These are phyloP conservation scores for Chalciporus sphaerocephalus DNA, from an alignment of 768 basidiomycete species.

Conservation along the genomic window DNA sequence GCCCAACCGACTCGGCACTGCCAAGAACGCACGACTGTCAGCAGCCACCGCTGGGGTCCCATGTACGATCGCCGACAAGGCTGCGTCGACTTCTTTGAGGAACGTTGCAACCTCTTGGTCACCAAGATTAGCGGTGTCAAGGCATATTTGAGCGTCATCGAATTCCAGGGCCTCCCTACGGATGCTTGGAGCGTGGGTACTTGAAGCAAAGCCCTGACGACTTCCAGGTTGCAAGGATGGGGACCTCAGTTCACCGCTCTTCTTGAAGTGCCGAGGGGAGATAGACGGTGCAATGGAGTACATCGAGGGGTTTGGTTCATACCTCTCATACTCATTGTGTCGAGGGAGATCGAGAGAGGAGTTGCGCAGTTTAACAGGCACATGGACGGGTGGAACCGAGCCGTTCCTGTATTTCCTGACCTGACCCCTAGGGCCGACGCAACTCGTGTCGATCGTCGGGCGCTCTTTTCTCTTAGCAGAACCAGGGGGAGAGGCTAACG, in stretches of 20 bases:
- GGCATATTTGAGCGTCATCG: conserved; percentile 30
- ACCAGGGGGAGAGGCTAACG: conserved; percentile 11
- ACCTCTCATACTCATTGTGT: conserved; percentile 19
- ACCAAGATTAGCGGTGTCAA: conserved; percentile 28
- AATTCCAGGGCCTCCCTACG: conserved; percentile 28
- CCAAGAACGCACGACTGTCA: conserved; percentile 29
- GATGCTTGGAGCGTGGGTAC: conserved; percentile 25
- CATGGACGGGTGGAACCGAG: conserved; percentile 30
- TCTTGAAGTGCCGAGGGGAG: conserved; percentile 22
- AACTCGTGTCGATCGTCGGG: conserved; percentile 32
- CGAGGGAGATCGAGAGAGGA: conserved; percentile 31
- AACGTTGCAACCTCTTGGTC: conserved; percentile 31
- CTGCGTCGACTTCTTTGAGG: conserved; percentile 30
- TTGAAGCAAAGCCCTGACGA: conserved; percentile 21
- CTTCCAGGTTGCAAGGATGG: conserved; percentile 26
- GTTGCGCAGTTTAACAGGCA: conserved; percentile 28
- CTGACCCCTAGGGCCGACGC: conserved; percentile 29
- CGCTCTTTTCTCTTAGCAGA: conserved; percentile 27
- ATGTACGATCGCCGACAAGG: conserved; percentile 22
- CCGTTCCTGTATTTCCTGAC: conserved; percentile 30
- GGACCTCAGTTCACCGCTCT: conserved; percentile 17
- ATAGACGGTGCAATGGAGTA: conserved; percentile 29
- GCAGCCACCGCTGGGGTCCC: conserved; percentile 28
- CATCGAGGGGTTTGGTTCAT: conserved; percentile 29
- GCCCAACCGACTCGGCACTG: conserved; percentile 23